Percentiles rank a stretch among this genome's conserved stretches.
Evolutionary conservation across 768 basidiomycete species (phyloP).

Genomic region (Podaxis sp.): DNA sequence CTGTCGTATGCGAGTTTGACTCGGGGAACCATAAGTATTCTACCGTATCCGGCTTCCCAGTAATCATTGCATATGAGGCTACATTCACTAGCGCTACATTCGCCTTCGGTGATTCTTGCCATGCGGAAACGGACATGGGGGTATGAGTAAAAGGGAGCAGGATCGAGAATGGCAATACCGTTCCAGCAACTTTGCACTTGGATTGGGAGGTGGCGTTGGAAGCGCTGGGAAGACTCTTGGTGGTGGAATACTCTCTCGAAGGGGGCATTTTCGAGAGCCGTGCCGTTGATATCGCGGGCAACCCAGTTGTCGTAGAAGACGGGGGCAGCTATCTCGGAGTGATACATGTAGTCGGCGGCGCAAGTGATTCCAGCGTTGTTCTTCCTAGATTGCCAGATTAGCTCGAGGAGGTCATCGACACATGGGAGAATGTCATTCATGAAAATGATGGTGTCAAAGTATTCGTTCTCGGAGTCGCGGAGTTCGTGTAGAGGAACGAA

Average conservation of each 20-base stretch:
- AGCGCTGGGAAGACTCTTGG: conserved; percentile 65
- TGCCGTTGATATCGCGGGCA: conserved; percentile 97
- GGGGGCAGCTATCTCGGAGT: conserved; percentile 87
- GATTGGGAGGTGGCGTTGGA: conserved; percentile 88
- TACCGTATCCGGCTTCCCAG: conserved; percentile 92
- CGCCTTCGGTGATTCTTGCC: conserved; percentile 82
- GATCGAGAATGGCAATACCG: conserved; percentile 92
- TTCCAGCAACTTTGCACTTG: conserved; percentile 99
- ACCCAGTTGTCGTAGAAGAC: conserved; percentile 99
- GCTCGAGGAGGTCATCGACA: conserved; percentile 94
- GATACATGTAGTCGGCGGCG: conserved; percentile 99
- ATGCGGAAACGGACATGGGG: conserved; percentile 94
- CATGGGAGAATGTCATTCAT: conserved; percentile 99
- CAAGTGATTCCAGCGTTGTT: conserved; percentile 99
- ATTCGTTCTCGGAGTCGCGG: conserved; percentile 86
- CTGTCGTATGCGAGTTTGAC: conserved; percentile 96
- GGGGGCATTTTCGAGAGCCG: conserved; percentile 95
- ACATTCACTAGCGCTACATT: conserved; percentile 96
- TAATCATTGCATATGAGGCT: conserved; percentile 98
- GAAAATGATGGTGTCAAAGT: conserved; percentile 95
- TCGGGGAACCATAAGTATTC: conserved; percentile 96
- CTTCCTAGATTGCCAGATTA: conserved; percentile 89
- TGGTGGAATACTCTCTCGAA: conserved; percentile 96
- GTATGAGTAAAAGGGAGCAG: conserved; percentile 89
- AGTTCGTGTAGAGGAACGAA: conserved; percentile 94